A percentile compares a stretch with the other conserved stretches of the same genome.
Conservation (phyloP, 257 asterid genomes). For the Jasminum sambac region DNA sequence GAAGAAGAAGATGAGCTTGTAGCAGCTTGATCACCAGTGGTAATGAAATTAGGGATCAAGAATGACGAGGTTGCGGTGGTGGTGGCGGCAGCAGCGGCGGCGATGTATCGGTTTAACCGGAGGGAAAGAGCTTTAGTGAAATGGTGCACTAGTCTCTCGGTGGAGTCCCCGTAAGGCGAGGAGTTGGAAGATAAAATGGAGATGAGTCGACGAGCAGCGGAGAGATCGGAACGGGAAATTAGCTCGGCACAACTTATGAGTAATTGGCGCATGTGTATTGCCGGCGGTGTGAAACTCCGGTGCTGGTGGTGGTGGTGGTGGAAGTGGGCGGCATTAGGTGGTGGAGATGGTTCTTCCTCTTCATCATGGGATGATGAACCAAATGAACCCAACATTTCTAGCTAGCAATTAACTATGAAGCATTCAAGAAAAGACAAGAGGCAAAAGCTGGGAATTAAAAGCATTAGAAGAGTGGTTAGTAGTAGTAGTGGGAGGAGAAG, state of each 20-base stretch:
- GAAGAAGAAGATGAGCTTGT: neutral
- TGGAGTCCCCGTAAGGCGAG: slow-evolving; percentile 83
- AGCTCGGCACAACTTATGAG: slow-evolving; percentile 82
- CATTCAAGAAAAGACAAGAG: neutral
- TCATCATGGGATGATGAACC: slow-evolving; percentile 70
- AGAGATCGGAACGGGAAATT: slow-evolving; percentile 62
- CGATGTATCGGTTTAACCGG: slow-evolving; percentile 48
- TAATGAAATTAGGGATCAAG: slow-evolving; percentile 1
- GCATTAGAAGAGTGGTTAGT: neutral
- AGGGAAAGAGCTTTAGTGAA: slow-evolving; percentile 72
- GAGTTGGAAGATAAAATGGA: slow-evolving; percentile 55
- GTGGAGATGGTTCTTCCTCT: slow-evolving; percentile 33
- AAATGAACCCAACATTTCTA: slow-evolving; percentile 74
- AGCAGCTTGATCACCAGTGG: neutral
- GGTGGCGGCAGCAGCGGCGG: too few relatives aligned
- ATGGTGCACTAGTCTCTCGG: slow-evolving; percentile 81
- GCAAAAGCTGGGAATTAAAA: slow-evolving; percentile 16
- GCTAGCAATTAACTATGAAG: slow-evolving; percentile 9
- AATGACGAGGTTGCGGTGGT: slow-evolving; percentile 9
- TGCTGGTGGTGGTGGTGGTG: slow-evolving; percentile 29
- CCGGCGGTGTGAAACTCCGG: slow-evolving; percentile 42
- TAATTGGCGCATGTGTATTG: slow-evolving; percentile 77
- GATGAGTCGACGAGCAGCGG: slow-evolving; percentile 76
- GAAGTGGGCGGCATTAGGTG: slow-evolving; percentile 40
- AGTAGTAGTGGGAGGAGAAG: slow-evolving; percentile 3